A percentile compares a stretch with the other conserved stretches of the same genome.
Evolutionary conservation across 2,329 filamentous ascomycete genomes (phyloP).

Genomic region (Colletotrichum sojae): DNA sequence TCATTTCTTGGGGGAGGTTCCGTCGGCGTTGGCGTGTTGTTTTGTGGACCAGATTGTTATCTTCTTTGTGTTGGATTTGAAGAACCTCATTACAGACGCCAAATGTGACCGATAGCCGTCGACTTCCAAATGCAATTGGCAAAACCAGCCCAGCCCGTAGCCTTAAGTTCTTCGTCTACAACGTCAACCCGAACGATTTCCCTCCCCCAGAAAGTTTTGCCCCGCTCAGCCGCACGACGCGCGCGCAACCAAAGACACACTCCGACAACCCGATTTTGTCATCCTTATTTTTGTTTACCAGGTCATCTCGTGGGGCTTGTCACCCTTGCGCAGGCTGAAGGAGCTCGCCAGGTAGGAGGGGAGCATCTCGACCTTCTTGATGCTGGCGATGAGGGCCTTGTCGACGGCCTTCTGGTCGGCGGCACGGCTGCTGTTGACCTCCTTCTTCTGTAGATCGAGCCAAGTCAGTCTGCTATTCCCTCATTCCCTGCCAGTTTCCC

Average conservation of each 20-base stretch:
- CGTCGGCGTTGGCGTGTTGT: not conserved
- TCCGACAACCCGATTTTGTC: conserved; percentile 13
- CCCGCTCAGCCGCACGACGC: conserved; percentile 13
- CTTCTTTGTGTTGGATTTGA: conserved; percentile 64
- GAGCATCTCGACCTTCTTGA: conserved; percentile 99
- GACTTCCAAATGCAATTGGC: conserved; percentile 77
- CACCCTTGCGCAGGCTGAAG: conserved; percentile 99
- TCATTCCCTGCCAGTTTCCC: too few species aligned
- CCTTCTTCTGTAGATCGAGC: conserved; percentile 84
- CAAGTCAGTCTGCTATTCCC: conserved; percentile 44
- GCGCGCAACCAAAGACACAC: conserved; percentile 27
- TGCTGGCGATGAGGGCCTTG: conserved; percentile 93
- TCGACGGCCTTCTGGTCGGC: conserved; percentile 99
- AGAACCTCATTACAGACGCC: conserved; percentile 78
- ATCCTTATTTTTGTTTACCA: conserved; percentile 76
- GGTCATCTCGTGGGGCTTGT: conserved; percentile 99
- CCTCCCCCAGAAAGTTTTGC: conserved; percentile 29
- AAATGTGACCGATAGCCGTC: conserved; percentile 75
- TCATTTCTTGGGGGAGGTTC: not conserved
- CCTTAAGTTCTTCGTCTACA: conserved; percentile 42
- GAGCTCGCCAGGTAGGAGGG: conserved; percentile 93
- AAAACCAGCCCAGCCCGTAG: conserved; percentile 65
- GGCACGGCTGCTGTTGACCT: conserved; percentile 90
- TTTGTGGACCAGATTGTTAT: conserved; percentile 54
- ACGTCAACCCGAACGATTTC: conserved; percentile 31